These are phyloP conservation scores for Diplocarpon mali DNA, from an alignment of 2,329 filamentous ascomycete species.

Conservation along the genomic window DNA sequence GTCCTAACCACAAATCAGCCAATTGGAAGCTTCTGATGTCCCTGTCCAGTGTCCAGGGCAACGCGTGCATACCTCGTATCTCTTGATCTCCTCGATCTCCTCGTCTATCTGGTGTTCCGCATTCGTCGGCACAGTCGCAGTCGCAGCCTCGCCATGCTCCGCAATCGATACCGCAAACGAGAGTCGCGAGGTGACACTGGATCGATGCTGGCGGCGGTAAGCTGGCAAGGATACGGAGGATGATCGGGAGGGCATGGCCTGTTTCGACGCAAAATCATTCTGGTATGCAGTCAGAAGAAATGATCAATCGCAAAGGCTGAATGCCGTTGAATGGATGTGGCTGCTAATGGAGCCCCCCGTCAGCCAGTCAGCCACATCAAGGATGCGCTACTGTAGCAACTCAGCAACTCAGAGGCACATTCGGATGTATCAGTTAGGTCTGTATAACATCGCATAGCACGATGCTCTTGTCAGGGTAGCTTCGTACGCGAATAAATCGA, in stretches of 20 bases:
- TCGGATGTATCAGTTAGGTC: no score
- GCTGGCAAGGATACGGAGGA: slow-evolving; percentile 23
- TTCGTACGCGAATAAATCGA: no score
- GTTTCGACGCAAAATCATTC: slow-evolving; percentile 12
- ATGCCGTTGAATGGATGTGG: no score
- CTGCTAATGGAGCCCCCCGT: no score
- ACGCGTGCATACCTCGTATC: slow-evolving; percentile 60
- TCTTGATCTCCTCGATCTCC: slow-evolving; percentile 94
- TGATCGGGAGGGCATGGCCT: slow-evolving; percentile 28
- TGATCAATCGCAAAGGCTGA: no score
- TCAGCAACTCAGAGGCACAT: no score
- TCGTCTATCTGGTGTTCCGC: slow-evolving; percentile 70
- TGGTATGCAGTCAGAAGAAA: slow-evolving; percentile 3
- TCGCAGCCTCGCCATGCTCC: slow-evolving; percentile 48
- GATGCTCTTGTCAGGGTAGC: no score
- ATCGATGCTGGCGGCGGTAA: slow-evolving; percentile 18
- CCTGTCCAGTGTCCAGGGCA: not conserved
- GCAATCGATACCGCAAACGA: slow-evolving; percentile 55
- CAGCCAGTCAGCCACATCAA: no score
- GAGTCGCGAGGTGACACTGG: slow-evolving; percentile 35
- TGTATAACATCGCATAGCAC: no score
- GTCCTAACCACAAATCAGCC: slow-evolving; percentile 40
- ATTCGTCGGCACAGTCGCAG: slow-evolving; percentile 36
- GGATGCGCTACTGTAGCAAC: no score
- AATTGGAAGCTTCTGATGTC: not conserved